These are phyloP conservation scores for Metschnikowia cerradonensis DNA, from an alignment of 805 yeast genomes.

Conservation along the genomic window DNA sequence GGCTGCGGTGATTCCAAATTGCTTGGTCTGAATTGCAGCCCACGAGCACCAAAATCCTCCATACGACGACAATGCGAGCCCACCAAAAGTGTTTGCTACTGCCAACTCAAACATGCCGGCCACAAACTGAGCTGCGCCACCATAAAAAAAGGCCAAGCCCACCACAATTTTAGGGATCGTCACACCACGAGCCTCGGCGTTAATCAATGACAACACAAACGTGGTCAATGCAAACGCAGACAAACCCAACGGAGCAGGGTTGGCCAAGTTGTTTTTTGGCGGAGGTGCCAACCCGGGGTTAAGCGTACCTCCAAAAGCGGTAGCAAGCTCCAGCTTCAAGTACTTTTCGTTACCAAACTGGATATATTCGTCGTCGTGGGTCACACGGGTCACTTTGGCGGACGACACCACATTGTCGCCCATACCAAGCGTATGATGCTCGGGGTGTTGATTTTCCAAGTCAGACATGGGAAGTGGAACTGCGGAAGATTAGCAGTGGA, in stretches of 20 bases:
- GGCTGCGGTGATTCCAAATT: constrained; percentile 37
- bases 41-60: constrained; percentile 80
- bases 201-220: constrained; percentile 59
- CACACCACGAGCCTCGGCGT: constrained; percentile 67
- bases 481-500: too few species aligned
- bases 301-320: constrained; percentile 80
- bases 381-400: constrained; percentile 26
- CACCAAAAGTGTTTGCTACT: constrained; percentile 75
- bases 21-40: constrained; percentile 51
- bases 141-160: constrained; percentile 66
- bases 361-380: constrained; percentile 57
- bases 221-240: constrained; percentile 68
- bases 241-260: constrained; percentile 74
- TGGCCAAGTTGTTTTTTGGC: constrained; percentile 47
- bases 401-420: neutral
- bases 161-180: constrained; percentile 56
- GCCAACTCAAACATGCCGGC: constrained; percentile 77
- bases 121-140: constrained; percentile 65
- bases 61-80: constrained; percentile 53
- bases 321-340: constrained; percentile 49
- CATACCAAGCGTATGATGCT: constrained; percentile 23
- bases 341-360: constrained; percentile 71
- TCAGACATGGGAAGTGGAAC: constrained; percentile 22
- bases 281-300: constrained; percentile 57
- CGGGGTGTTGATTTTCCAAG: constrained; percentile 35